phyloP scores from a whole-genome alignment of 139 green algal species.

The Chlamydomonas schloesseri region DNA sequence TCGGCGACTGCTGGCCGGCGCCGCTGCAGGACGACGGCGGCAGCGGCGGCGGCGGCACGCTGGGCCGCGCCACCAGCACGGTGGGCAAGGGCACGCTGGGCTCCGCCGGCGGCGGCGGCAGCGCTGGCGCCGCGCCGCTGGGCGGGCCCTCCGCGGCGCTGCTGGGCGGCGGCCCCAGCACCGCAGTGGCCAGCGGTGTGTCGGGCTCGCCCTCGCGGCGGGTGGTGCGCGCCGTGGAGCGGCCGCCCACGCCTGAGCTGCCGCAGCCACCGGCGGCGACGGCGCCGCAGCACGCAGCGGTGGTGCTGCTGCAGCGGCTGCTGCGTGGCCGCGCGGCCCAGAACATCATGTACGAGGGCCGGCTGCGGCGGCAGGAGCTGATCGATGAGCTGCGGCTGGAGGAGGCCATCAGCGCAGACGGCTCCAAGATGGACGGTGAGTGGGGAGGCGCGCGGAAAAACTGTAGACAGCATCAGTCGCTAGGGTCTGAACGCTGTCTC shows the following conservation, averaged over 20 bases:
- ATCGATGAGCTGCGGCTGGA: constrained; percentile 69
- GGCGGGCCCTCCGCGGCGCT: neutral
- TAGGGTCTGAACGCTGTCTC: neutral
- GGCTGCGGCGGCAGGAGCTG: constrained; percentile 67
- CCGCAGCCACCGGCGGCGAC: constrained; percentile 38
- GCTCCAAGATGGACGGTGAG: constrained; percentile 15
- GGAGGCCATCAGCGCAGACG: neutral
- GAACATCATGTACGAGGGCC: constrained; percentile 81
- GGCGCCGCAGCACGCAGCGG: constrained; percentile 50
- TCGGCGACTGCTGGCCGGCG: constrained; percentile 75
- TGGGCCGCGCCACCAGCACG: neutral
- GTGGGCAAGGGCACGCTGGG: neutral
- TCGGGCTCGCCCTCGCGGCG: neutral
- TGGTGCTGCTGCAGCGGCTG: constrained; percentile 82
- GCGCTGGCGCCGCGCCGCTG: too few relatives aligned
- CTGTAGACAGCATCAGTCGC: too few relatives aligned
- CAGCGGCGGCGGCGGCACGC: neutral
- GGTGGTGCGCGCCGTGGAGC: constrained; percentile 42
- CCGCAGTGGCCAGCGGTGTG: neutral
- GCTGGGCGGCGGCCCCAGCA: too few relatives aligned
- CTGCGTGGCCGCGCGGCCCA: constrained; percentile 84
- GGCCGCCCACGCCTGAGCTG: constrained; percentile 55
- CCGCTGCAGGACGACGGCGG: constrained; percentile 47
- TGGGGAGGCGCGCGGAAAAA: too few relatives aligned
- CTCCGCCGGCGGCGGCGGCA: neutral